Percentiles rank a stretch among this genome's conserved stretches.
Conservation (phyloP, 2,329 filamentous ascomycete genomes). For the Seiridium unicorne region DNA sequence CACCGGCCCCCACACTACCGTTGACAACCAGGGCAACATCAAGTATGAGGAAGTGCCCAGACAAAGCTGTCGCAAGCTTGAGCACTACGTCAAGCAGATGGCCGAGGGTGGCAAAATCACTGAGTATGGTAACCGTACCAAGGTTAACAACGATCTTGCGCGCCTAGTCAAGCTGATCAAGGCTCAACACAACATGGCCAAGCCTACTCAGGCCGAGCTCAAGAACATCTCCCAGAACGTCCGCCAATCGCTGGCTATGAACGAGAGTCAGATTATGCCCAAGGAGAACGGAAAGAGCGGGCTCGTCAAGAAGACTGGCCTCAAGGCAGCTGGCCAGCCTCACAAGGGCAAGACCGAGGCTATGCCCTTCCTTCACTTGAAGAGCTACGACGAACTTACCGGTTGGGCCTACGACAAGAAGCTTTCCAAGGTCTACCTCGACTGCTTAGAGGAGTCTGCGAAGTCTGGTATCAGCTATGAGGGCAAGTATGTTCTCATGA, state of each 20-base stretch:
- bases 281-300: constrained; percentile 72
- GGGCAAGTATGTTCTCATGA: constrained; percentile 97
- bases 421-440: constrained; percentile 87
- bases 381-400: constrained; percentile 86
- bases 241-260: constrained; percentile 92
- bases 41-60: constrained; percentile 87
- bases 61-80: constrained; percentile 88
- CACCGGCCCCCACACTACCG: constrained; percentile 87
- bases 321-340: constrained; percentile 51
- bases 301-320: constrained; percentile 45
- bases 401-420: constrained; percentile 99
- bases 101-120: constrained; percentile 97
- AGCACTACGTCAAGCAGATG: constrained; percentile 99
- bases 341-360: constrained; percentile 93
- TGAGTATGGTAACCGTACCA: constrained; percentile 96
- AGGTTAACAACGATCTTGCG: constrained; percentile 93
- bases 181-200: constrained; percentile 96
- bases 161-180: constrained; percentile 98
- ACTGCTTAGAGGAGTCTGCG: constrained; percentile 87
- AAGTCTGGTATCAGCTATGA: constrained; percentile 85
- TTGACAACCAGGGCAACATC: constrained; percentile 89
- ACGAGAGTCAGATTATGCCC: constrained; percentile 94
- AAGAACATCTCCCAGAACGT: constrained; percentile 94
- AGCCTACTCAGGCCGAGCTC: constrained; percentile 94
- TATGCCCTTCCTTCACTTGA: constrained; percentile 95